A percentile compares a stretch with the other conserved stretches of the same genome.
These are phyloP conservation scores for Fibroporia radiculosa DNA, from an alignment of 768 basidiomycete genomes.

Conservation along the genomic window DNA sequence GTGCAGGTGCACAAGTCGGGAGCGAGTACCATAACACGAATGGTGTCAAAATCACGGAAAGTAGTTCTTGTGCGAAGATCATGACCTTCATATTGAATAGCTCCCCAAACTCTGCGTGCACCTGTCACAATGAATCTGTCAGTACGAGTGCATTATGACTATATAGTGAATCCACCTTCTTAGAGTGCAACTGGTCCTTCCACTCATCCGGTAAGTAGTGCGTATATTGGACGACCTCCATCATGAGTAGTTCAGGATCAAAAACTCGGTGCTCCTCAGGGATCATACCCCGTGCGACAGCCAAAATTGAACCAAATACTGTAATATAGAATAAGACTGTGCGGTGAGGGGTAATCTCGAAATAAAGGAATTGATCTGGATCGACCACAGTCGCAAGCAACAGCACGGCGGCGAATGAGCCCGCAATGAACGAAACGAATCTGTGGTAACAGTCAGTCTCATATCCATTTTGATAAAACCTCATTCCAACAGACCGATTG, in stretches of 20 bases:
- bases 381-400: conserved; percentile 88
- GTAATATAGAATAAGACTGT: conserved; percentile 92
- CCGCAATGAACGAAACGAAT: conserved; percentile 93
- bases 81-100: conserved; percentile 91
- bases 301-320: conserved; percentile 81
- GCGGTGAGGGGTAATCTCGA: conserved; percentile 90
- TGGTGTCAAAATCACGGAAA: conserved; percentile 90
- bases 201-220: conserved; percentile 96
- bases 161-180: conserved; percentile 45
- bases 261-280: conserved; percentile 91
- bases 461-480: no score
- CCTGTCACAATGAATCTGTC: conserved; percentile 33
- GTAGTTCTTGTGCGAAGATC: conserved; percentile 80
- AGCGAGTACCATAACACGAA: conserved; percentile 92
- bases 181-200: conserved; percentile 84
- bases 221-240: conserved; percentile 86
- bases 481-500: conserved; percentile 80
- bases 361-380: conserved; percentile 87
- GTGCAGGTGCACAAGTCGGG: conserved; percentile 79
- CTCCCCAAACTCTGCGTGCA: conserved; percentile 86
- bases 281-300: conserved; percentile 90
- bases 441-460: conserved; percentile 32
- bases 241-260: conserved; percentile 90
- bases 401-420: conserved; percentile 94
- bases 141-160: background rate